Conservation (phyloP, 2,329 filamentous ascomycete species). For the Xylaria sp. region DNA sequence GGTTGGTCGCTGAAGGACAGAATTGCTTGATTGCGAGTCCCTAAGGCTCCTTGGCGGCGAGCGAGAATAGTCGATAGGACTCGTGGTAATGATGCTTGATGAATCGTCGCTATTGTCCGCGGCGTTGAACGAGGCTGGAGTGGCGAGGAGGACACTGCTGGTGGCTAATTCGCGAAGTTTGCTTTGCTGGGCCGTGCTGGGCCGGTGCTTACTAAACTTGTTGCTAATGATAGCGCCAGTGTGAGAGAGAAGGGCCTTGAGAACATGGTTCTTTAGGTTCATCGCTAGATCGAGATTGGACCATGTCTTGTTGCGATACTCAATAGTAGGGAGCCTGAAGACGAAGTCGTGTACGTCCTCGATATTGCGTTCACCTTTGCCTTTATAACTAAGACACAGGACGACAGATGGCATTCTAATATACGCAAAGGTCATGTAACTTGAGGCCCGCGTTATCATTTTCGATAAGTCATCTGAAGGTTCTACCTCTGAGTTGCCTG, state of each 20-base stretch:
- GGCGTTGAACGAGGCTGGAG: constrained; percentile 53
- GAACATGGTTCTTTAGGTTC: constrained; percentile 92
- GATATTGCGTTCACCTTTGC: constrained; percentile 92
- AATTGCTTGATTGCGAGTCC: constrained; percentile 60
- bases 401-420: constrained; percentile 96
- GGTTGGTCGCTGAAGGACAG: constrained; percentile 53
- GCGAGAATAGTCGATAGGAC: constrained; percentile 67
- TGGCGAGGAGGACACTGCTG: constrained; percentile 72
- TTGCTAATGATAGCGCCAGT: constrained; percentile 97
- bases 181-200: constrained; percentile 80
- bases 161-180: constrained; percentile 86
- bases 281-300: constrained; percentile 95
- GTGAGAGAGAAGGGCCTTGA: constrained; percentile 92
- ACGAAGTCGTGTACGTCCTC: constrained; percentile 98
- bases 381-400: constrained; percentile 95
- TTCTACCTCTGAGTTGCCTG: constrained; percentile 64
- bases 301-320: constrained; percentile 99
- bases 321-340: constrained; percentile 91
- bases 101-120: constrained; percentile 67
- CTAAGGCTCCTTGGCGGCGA: constrained; percentile 66
- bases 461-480: constrained; percentile 90
- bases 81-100: constrained; percentile 63
- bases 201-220: constrained; percentile 91
- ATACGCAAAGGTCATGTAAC: constrained; percentile 96
- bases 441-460: constrained; percentile 95